Conservation (phyloP, 139 green algal species). For the Deuterostichococcus epilithicus region DNA sequence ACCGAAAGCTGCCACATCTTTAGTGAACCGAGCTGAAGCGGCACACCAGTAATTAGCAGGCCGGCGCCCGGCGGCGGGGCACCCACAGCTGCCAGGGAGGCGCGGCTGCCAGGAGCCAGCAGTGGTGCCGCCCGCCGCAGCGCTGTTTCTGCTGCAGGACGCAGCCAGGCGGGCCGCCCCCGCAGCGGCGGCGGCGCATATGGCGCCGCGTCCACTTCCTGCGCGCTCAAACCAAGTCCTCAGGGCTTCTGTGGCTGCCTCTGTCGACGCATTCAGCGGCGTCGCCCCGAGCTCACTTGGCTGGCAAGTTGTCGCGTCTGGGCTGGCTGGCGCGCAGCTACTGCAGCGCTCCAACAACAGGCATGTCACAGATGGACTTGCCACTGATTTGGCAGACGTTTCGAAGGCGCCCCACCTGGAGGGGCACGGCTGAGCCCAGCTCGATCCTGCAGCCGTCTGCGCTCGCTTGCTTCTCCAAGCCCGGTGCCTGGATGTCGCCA, state of each 20-base stretch:
- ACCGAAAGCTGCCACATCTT: no score
- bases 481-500: background rate
- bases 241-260: no score
- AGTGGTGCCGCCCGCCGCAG: constrained; percentile 4
- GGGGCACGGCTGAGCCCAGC: background rate
- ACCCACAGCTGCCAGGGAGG: background rate
- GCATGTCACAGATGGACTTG: no score
- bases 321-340: no score
- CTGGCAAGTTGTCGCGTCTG: no score
- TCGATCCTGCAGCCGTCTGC: background rate
- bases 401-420: background rate
- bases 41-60: background rate
- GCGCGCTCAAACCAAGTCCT: background rate
- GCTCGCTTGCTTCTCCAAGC: background rate
- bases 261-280: no score
- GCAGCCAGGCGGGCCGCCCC: background rate
- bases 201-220: background rate
- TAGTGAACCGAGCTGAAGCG: background rate
- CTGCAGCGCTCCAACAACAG: no score
- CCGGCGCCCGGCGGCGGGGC: no score
- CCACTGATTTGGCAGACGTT: no score
- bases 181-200: background rate
- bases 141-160: background rate
- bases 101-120: background rate
- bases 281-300: no score